These are phyloP conservation scores for Tetrahymena elliotti DNA, from an alignment of 73 alveolate genomes.

Conservation along the genomic window DNA sequence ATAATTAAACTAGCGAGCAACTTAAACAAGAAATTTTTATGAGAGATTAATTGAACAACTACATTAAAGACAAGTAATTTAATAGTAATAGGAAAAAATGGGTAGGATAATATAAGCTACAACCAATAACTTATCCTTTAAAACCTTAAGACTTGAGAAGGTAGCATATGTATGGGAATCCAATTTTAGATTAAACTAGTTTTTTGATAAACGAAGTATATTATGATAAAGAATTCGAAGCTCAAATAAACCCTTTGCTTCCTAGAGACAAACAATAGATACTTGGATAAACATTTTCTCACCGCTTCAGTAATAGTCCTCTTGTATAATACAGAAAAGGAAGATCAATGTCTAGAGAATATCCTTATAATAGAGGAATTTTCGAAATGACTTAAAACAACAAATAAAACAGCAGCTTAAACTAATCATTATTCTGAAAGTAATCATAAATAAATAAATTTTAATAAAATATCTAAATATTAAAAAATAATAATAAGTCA, in stretches of 20 bases:
- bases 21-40: not conserved
- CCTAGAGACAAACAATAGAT: not conserved
- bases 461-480: no score
- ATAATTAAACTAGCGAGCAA: not conserved
- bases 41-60: not conserved
- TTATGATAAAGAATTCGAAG: not conserved
- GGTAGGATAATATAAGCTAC: not conserved
- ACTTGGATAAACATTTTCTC: not conserved
- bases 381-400: not conserved
- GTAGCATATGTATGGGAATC: not conserved
- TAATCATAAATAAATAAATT: not conserved
- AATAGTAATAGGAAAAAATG: not conserved
- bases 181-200: not conserved
- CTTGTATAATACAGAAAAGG: not conserved
- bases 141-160: not conserved
- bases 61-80: not conserved
- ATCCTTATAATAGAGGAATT: not conserved
- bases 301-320: not conserved
- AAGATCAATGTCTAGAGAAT: not conserved
- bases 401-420: not conserved
- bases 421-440: not conserved
- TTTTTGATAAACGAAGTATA: not conserved
- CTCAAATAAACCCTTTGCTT: not conserved
- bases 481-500: no score
- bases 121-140: not conserved